Evolutionary conservation across 345 rosid species (phyloP).

Genomic region (Linum tenue): DNA sequence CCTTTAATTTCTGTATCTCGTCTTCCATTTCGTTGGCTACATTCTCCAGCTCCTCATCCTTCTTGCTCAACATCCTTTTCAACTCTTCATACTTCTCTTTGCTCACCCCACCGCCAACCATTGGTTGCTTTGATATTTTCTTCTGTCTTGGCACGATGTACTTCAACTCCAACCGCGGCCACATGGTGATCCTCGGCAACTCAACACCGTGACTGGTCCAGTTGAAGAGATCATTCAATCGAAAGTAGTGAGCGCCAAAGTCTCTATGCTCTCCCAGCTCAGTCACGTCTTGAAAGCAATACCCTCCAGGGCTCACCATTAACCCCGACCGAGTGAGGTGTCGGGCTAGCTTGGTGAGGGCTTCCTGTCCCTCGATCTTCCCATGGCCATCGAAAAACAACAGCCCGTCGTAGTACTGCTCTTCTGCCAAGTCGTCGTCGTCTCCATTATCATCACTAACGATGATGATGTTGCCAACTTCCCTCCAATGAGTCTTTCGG

Average conservation of each 20-base stretch:
- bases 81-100: no score
- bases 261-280: not conserved
- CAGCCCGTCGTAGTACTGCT: not conserved
- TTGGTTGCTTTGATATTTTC: no score
- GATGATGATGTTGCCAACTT: not conserved
- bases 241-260: not conserved
- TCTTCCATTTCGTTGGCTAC: no score
- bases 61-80: no score
- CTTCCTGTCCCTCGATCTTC: not conserved
- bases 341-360: not conserved
- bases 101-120: no score
- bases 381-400: not conserved
- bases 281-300: not conserved
- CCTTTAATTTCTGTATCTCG: no score
- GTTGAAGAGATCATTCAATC: not conserved
- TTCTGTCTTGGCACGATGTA: not conserved
- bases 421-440: not conserved
- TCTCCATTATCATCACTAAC: not conserved
- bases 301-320: not conserved
- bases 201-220: not conserved
- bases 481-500: not conserved
- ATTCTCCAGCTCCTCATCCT: no score
- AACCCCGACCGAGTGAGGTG: not conserved
- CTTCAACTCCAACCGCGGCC: not conserved
- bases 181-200: not conserved